Conservation (phyloP, 2,329 filamentous ascomycete species). For the Talaromyces sp. region DNA sequence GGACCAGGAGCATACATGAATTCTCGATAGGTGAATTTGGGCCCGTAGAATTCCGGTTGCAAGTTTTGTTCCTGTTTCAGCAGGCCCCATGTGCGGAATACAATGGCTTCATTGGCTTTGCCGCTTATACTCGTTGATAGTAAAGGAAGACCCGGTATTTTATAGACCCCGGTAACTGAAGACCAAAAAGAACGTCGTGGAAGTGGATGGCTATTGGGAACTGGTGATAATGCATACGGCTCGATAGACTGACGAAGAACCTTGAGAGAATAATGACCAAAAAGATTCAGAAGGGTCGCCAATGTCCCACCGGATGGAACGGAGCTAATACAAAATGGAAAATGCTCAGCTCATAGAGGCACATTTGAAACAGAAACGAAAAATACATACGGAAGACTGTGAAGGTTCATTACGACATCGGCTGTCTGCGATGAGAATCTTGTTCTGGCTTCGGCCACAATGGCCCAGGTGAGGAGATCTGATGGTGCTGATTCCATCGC, state of each 20-base stretch:
- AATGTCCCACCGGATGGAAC: constrained; percentile 2
- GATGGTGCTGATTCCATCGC: constrained; percentile 3
- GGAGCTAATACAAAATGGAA: not conserved
- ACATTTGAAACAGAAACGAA: not conserved
- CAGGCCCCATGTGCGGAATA: not conserved
- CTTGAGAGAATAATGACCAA: not conserved
- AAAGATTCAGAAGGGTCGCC: not conserved
- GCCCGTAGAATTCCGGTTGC: not conserved
- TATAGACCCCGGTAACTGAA: not conserved
- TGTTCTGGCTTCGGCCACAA: not conserved
- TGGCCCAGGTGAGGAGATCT: not conserved
- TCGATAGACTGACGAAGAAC: not conserved
- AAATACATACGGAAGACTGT: not conserved
- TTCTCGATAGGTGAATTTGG: not conserved
- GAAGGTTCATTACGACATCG: not conserved
- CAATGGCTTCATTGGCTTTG: not conserved
- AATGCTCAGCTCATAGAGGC: not conserved
- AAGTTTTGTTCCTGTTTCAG: not conserved
- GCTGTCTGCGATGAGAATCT: not conserved
- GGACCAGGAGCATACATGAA: constrained; percentile 1
- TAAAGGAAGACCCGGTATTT: not conserved
- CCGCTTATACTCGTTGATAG: not conserved
- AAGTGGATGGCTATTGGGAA: not conserved
- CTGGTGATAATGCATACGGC: not conserved
- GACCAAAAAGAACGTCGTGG: not conserved